Conservation (phyloP, 371 early-diverging fungal species). For the Paraphysoderma sedebokerense region DNA sequence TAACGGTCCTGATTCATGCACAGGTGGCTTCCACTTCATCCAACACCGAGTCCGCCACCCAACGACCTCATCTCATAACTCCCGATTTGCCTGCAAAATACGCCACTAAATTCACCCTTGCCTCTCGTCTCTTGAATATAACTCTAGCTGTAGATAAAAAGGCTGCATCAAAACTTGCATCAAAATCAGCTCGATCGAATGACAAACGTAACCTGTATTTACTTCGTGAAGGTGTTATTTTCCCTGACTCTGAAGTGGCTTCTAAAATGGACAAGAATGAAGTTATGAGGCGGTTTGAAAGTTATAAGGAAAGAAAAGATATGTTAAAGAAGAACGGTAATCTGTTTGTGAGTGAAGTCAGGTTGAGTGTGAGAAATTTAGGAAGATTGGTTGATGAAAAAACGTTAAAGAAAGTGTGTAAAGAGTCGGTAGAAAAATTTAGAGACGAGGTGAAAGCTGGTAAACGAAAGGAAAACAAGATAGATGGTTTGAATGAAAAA, state of each 20-base stretch:
- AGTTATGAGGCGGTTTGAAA: conserved; percentile 52
- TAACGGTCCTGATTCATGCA: too few relatives aligned
- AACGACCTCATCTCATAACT: conserved; percentile 26
- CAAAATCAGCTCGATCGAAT: conserved; percentile 36
- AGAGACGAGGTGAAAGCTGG: conserved; percentile 57
- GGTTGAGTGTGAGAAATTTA: conserved; percentile 72
- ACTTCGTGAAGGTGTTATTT: conserved; percentile 58
- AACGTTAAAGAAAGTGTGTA: conserved; percentile 38
- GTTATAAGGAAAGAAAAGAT: conserved; percentile 58
- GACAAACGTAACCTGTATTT: conserved; percentile 69
- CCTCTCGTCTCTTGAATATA: conserved; percentile 65
- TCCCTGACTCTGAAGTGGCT: conserved; percentile 69
- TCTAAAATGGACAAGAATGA: conserved; percentile 46
- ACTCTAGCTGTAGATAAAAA: conserved; percentile 55
- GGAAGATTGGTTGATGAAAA: conserved; percentile 52
- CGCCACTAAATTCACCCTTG: conserved; percentile 45
- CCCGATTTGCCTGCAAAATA: conserved; percentile 40
- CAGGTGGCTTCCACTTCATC: conserved; percentile 8
- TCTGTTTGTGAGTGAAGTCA: conserved; percentile 67
- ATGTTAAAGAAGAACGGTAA: conserved; percentile 65
- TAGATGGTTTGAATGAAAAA: conserved; percentile 48
- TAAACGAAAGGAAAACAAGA: conserved; percentile 46
- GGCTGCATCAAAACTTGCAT: conserved; percentile 45
- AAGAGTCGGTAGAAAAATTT: conserved; percentile 49
- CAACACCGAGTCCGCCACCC: conserved; percentile 1